phyloP scores from a whole-genome alignment of 129 eudicot genomes.

The Flaveria robusta region DNA sequence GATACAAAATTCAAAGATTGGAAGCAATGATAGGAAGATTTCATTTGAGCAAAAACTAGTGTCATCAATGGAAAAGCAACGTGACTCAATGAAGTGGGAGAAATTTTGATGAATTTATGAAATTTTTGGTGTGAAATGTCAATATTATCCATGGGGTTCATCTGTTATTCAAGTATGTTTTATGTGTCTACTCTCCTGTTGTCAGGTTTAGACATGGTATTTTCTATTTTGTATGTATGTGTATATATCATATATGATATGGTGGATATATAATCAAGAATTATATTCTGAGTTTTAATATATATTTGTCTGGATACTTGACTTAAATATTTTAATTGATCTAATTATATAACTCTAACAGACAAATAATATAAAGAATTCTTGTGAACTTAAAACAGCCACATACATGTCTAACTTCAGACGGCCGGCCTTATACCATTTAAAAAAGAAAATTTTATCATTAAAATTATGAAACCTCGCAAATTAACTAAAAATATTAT shows the following conservation, averaged over 20 bases:
- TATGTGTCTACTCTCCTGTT: not conserved
- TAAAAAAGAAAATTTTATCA: too few relatives aligned
- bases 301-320: not conserved
- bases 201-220: slow-evolving; percentile 8
- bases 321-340: not conserved
- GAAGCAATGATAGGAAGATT: slow-evolving; percentile 17
- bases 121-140: slow-evolving; percentile 1
- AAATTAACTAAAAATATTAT: too few relatives aligned
- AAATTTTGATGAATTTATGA: slow-evolving; percentile 44
- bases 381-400: not conserved
- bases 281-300: not conserved
- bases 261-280: slow-evolving; percentile 4
- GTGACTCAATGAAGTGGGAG: slow-evolving; percentile 59
- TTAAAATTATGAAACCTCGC: not conserved
- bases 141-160: not conserved
- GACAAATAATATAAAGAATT: not conserved
- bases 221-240: slow-evolving; percentile 4
- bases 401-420: not conserved
- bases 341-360: not conserved
- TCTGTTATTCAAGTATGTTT: not conserved
- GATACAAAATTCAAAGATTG: slow-evolving; percentile 49
- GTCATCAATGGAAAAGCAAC: slow-evolving; percentile 38
- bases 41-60: slow-evolving; percentile 33
- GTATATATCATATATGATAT: not conserved
- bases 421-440: not conserved